Base-by-base conservation (phyloP, 139 green algal species). In the Pleodorina starrii region DNA sequence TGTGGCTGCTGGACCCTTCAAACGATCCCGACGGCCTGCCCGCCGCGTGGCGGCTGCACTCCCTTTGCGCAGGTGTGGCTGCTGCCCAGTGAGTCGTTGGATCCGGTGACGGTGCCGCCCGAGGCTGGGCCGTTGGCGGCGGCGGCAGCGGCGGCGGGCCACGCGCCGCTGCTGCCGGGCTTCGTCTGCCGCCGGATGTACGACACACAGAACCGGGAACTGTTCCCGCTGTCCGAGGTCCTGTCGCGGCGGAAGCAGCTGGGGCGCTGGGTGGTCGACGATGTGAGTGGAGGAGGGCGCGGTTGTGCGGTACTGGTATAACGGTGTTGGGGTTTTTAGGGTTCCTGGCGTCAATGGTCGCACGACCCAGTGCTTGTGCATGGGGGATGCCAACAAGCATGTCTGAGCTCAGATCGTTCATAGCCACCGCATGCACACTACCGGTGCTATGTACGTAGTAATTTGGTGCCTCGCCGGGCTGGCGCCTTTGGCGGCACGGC, bases 131-230 rank as follows among this genome's bases (percentile, higher is more conserved):
- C 54, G 21, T 21, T 21, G 29, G 25, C 43, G 29, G 27, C 40
- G 43, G 11, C 42, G 19, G 73, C 73, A 35, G 12, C 75, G 4
- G 46, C 44, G 27, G 29, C n/a, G 17, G n/a, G 44, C 12, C 29
- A 16, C 16, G 29, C 29, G 29, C 32, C 12, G 27, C 75, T 83
- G n/a, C 44, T 83, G 7, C 75, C 75, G 12, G 75, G 75, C 63
- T 93, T 89, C 35, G 87, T 89, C 73, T 91, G 86, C 29, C 84
- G 77, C 44, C 50, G 38, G 25, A 57, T 91, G 73, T 90, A 91
- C 86, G 90, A 69, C 36, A 93, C 86, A 46, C 35, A 50, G 73
- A 75, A 14, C 85, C 40, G 40, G 42, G 40, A 81, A 17, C 42
- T 81, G 40, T 57, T 42, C 32, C 73, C 42, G 42, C 42, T 81